Evolutionary conservation across 495 filamentous ascomycete genomes (phyloP), one percentile per base, ranked within the genome.

Genomic region (Penicillium odoratum): DNA sequence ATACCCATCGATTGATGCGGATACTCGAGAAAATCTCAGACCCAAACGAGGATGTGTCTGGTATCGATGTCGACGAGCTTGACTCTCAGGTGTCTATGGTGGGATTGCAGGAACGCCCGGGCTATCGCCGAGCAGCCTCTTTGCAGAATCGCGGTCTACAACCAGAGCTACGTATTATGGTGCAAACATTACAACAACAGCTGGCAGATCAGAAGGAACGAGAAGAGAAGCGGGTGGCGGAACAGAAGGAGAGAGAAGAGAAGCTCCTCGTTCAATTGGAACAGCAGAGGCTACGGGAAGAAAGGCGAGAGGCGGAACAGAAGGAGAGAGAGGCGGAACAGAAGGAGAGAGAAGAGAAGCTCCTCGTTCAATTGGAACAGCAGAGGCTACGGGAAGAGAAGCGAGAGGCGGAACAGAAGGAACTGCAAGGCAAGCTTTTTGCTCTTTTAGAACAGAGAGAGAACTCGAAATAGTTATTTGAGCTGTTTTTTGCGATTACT

Each of bases 91-190:
- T 53, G 18, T 53, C 51, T 25, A 28, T 53, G 34, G 51, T 40
- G 10, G 51, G 51, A 53, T 53, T 29, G 51, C 51, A 43, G 51
- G 51, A 53, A 53, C 51, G 51, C 8, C 51, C 34, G 36, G 38
- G 51, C 29, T 53, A 44, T 44, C 51, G 51, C 38, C 44, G 51
- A 30, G 51, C 36, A 21, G 25, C 51, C 31, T 53, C 51, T 11
- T 53, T 36, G 36, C 51, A 53, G 51, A 53, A 53, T 53, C 51
- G 51, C 31, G 51, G 51, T 16, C 38, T 53, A 42, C 38, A 53
- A 13, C 51, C 51, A 25, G 51, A 53, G 51, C 51, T 53, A 53
- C 51, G 51, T 29, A 53, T 53, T 7, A 44, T 53, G 51, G 51
- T 53, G 6, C 51, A 53, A 53, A 44, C 51, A 44, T 31, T 53